A percentile compares a stretch with the other conserved stretches of the same genome.
These are phyloP conservation scores for Euphorbia celastroides DNA, from an alignment of 441 rosid species.

Conservation along the genomic window DNA sequence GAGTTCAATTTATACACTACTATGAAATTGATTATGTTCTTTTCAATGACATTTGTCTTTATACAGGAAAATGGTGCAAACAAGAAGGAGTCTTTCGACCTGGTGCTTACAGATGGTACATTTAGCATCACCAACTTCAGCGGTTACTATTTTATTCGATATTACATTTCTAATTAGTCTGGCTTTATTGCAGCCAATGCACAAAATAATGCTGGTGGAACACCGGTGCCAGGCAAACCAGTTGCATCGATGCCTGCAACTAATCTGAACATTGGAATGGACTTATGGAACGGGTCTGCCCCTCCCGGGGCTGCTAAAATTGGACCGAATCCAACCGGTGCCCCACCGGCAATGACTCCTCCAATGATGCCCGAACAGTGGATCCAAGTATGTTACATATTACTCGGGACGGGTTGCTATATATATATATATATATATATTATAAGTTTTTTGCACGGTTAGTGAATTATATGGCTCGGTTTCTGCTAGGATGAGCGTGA, in stretches of 20 bases:
- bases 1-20: not conserved
- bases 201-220: constrained; percentile 42
- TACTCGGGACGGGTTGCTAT: no score
- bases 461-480: no score
- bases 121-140: not conserved
- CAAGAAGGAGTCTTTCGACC: constrained; percentile 70
- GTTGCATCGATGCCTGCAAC: constrained; percentile 53
- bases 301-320: constrained; percentile 54
- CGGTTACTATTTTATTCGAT: constrained; percentile 6
- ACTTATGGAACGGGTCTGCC: constrained; percentile 61
- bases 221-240: constrained; percentile 61
- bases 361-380: constrained; percentile 55
- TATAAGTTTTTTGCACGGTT: no score
- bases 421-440: no score
- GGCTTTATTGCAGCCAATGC: constrained; percentile 49
- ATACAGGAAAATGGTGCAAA: constrained; percentile 48
- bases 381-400: constrained; percentile 51
- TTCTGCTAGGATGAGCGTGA: constrained; percentile 72
- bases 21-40: not conserved
- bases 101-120: constrained; percentile 87
- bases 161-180: constrained; percentile 7
- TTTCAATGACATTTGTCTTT: constrained; percentile 10
- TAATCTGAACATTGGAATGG: constrained; percentile 90
- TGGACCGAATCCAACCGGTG: constrained; percentile 42
- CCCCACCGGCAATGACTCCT: constrained; percentile 33